phyloP scores from a whole-genome alignment of 2,329 filamentous ascomycete species.

The Venturia carpophila region DNA sequence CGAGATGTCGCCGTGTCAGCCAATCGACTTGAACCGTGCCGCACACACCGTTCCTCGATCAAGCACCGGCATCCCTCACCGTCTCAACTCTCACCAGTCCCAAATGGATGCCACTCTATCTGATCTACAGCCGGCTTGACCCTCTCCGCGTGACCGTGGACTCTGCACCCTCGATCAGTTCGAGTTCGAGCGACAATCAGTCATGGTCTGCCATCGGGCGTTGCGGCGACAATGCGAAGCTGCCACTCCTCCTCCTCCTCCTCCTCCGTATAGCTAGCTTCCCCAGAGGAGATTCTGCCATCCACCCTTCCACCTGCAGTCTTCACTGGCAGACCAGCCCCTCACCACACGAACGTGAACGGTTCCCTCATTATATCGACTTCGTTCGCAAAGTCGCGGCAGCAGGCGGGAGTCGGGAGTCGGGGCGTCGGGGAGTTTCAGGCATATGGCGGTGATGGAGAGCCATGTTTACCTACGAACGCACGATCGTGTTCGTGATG shows the following conservation, averaged over 20 bases:
- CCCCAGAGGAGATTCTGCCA: too few relatives aligned
- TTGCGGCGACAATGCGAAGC: too few relatives aligned
- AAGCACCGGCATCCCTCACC: neutral
- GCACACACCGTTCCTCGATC: neutral
- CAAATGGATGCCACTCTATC: neutral
- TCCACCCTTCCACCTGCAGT: neutral
- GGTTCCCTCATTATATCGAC: neutral
- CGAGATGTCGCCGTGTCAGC: neutral
- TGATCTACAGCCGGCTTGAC: neutral
- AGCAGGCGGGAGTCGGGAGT: neutral
- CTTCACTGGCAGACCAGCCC: neutral
- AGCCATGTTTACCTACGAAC: too few relatives aligned
- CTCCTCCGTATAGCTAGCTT: too few relatives aligned
- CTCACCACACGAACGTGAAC: neutral
- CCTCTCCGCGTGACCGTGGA: neutral
- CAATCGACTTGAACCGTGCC: neutral
- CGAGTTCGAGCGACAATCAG: too few relatives aligned
- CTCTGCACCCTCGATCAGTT: neutral
- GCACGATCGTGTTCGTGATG: too few relatives aligned
- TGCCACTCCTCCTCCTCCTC: too few relatives aligned
- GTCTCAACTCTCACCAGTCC: neutral
- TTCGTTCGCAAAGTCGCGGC: neutral
- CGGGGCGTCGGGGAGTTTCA: too few relatives aligned
- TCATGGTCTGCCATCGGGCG: too few relatives aligned
- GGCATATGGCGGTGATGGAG: neutral